These are phyloP conservation scores for Alliaria petiolata DNA, from an alignment of 345 rosid genomes.

Conservation along the genomic window DNA sequence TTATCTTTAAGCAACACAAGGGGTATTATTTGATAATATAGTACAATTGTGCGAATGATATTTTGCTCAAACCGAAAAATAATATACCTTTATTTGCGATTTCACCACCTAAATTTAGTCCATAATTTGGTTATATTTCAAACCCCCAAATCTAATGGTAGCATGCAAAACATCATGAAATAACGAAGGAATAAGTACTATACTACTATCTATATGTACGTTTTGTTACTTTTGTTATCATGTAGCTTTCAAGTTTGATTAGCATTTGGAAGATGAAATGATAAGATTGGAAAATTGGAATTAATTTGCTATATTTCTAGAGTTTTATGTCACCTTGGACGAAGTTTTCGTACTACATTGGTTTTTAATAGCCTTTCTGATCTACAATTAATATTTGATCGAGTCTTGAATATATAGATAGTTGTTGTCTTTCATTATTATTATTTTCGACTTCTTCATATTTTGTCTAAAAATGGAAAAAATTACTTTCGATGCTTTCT, in stretches of 20 bases:
- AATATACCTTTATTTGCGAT: neutral
- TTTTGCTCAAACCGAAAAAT: neutral
- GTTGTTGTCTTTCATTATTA: neutral
- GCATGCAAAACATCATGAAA: neutral
- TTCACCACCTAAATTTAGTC: neutral
- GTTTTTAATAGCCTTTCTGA: neutral
- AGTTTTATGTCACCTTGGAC: no score
- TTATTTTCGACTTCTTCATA: constrained; percentile 1
- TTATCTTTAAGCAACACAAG: no score
- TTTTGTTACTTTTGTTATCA: no score
- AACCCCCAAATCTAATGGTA: neutral
- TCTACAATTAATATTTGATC: neutral
- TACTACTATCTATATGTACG: neutral
- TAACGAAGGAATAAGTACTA: neutral
- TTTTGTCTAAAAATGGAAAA: constrained; percentile 9
- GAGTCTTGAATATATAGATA: neutral
- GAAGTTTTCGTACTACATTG: no score
- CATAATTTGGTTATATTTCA: neutral
- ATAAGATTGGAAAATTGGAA: no score
- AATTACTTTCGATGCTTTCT: constrained; percentile 2
- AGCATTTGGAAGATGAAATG: no score
- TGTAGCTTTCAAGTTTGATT: no score
- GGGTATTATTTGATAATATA: neutral
- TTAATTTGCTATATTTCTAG: no score
- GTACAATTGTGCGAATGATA: no score